Evolutionary conservation across 495 filamentous ascomycete species (phyloP), one percentile per base, ranked within the genome.

Genomic region (Terfezia claveryi): DNA sequence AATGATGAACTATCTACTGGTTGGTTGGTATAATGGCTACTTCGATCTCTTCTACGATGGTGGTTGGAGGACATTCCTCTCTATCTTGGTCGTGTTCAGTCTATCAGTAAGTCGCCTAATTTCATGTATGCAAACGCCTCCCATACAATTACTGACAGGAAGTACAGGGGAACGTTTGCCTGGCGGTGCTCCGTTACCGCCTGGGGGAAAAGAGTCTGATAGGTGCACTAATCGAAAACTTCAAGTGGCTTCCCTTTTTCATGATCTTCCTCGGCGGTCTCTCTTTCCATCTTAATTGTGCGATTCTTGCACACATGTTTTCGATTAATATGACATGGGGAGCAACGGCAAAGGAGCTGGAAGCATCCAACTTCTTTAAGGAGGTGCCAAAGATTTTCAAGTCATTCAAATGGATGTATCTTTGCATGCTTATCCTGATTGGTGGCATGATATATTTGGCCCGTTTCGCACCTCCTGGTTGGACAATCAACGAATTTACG

Each of bases 51-150:
- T 80, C 70, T 85, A 85, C 63, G 70, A 84, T 62, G 76, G 78
- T 61, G 81, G 78, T 36, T 85, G 81, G 81, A 79, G 80, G 65
- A 79, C 82, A 50, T 83, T 79, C 74, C 80, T 83, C 69, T 79
- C 76, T 52, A 80, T 83, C 64, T 75, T 80, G 58, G 74, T 81
- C 57, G 77, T 83, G 46, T 83, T 83, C 68, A 83, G 27, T 32
- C 7, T 32, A 32, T 32, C 27, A 5, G 27, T 32, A 32, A 32
- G 27, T 32, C 27, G 27, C 27, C 27, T 32, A 20, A 32, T 32
- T 32, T 32, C 1, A 32, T 5, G 27, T 7, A 32, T 32, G 27
- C 27, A 32, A 32, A 82, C 64, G 77, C 78, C 37, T 72, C 82
- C 38, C 78, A 77, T 49, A 80, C 80, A 54, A 63, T 82, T 23